phyloP scores from a whole-genome alignment of 208 protist genomes.

The Leishmania major region DNA sequence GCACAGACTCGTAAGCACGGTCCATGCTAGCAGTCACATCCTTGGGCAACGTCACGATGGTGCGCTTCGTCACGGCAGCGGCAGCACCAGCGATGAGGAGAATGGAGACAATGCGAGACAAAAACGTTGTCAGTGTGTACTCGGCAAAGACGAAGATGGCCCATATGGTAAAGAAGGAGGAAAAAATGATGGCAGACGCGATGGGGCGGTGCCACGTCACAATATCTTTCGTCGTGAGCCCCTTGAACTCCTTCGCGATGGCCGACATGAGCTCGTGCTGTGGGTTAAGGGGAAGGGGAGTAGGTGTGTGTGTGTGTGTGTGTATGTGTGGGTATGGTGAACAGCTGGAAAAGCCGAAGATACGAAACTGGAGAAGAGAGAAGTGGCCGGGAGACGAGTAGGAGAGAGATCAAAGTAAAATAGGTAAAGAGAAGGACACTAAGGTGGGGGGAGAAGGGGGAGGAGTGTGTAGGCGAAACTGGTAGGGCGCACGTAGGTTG shows the following conservation, averaged over 20 bases:
- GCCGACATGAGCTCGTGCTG: conserved; percentile 18
- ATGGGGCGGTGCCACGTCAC: conserved; percentile 71
- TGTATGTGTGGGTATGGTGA: too few species aligned
- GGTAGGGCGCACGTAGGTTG: too few species aligned
- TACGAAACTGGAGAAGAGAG: background rate
- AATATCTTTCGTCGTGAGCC: conserved; percentile 53
- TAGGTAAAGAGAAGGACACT: background rate
- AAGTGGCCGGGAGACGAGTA: background rate
- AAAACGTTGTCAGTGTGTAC: conserved; percentile 84
- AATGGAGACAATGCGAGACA: conserved; percentile 52
- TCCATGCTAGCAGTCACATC: conserved; percentile 61
- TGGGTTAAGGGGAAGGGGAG: too few species aligned
- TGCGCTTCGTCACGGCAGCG: conserved; percentile 35
- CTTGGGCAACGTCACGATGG: conserved; percentile 27
- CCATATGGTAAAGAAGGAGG: conserved; percentile 43
- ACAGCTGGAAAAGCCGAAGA: background rate
- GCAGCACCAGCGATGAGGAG: conserved; percentile 46
- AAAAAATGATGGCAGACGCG: conserved; percentile 50
- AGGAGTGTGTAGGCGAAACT: background rate
- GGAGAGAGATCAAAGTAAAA: background rate
- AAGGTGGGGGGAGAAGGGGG: background rate
- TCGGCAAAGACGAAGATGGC: conserved; percentile 62
- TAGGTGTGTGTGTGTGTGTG: too few species aligned
- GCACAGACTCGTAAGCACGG: conserved; percentile 46
- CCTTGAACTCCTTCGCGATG: conserved; percentile 46